These are phyloP conservation scores for Takashimella tepidaria DNA, from an alignment of 1,284 basidiomycete species.

Conservation along the genomic window DNA sequence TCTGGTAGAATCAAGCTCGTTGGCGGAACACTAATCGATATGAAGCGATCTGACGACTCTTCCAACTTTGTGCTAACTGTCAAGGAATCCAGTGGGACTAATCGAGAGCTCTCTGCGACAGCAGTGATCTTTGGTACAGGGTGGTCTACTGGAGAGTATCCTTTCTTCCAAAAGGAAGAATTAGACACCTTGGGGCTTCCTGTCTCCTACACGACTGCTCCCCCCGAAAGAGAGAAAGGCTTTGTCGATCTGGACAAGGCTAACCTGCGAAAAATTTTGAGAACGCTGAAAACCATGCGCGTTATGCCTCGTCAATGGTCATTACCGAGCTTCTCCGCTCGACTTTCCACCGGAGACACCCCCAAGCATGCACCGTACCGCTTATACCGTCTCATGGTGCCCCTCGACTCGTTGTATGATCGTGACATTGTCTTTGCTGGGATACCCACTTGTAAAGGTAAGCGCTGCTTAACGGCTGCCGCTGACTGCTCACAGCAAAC, in stretches of 20 bases:
- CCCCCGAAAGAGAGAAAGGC: constrained; percentile 10
- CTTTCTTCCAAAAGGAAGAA: constrained; percentile 15
- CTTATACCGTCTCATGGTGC: constrained; percentile 20
- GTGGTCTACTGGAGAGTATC: constrained; percentile 21
- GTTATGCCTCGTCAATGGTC: constrained; percentile 12
- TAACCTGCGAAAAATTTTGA: constrained; percentile 6
- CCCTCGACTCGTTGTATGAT: constrained; percentile 11
- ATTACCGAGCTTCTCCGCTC: constrained; percentile 7
- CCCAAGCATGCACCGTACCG: constrained; percentile 12
- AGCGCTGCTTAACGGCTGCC: not conserved
- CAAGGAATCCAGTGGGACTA: too few relatives aligned
- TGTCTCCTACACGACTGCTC: constrained; percentile 6
- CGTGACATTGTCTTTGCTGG: constrained; percentile 20
- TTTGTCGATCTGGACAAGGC: constrained; percentile 11
- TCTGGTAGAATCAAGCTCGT: constrained; percentile 16
- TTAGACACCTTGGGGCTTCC: constrained; percentile 18
- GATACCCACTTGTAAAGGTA: constrained; percentile 7
- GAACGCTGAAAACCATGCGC: constrained; percentile 9
- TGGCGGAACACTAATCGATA: constrained; percentile 13
- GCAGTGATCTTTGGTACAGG: constrained; percentile 23
- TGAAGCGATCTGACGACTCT: constrained; percentile 5
- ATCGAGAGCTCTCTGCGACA: constrained; percentile 6
- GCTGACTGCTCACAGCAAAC: constrained; percentile 12
- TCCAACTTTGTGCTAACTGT: too few relatives aligned
- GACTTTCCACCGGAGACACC: constrained; percentile 3